Conservation (phyloP, 148 eudicot species). For the Diospyros kaki region DNA sequence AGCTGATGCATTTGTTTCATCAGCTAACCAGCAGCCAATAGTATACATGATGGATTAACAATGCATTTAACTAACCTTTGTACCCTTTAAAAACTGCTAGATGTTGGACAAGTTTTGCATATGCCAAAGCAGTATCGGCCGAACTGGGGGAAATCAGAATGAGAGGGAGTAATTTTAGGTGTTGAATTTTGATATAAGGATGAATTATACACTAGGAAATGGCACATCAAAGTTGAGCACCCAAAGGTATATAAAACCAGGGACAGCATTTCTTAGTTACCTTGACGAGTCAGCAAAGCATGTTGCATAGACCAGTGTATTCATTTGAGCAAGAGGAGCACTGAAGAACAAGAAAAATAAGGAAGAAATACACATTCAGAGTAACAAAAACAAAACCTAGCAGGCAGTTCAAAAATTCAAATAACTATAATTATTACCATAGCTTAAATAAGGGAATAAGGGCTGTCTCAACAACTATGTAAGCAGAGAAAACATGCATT, state of each 20-base stretch:
- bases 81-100: constrained; percentile 85
- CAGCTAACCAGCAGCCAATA: not conserved
- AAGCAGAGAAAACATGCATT: not conserved
- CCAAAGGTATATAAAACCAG: not conserved
- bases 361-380: not conserved
- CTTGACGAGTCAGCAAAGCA: constrained; percentile 81
- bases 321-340: constrained; percentile 80
- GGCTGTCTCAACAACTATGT: not conserved
- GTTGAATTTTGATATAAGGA: constrained; percentile 10
- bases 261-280: constrained; percentile 26
- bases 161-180: constrained; percentile 3
- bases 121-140: constrained; percentile 78
- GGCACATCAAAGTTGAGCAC: constrained; percentile 11
- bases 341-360: constrained; percentile 31
- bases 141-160: constrained; percentile 32
- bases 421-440: not conserved
- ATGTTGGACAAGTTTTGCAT: constrained; percentile 92
- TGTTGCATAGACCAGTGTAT: constrained; percentile 76
- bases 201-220: not conserved
- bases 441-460: not conserved
- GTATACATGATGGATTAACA: not conserved
- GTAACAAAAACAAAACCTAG: not conserved
- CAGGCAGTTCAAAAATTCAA: constrained; percentile 7
- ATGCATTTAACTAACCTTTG: constrained; percentile 41
- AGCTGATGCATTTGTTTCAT: not conserved